phyloP scores from a whole-genome alignment of 257 asterid genomes.

The Petunia secreta region DNA sequence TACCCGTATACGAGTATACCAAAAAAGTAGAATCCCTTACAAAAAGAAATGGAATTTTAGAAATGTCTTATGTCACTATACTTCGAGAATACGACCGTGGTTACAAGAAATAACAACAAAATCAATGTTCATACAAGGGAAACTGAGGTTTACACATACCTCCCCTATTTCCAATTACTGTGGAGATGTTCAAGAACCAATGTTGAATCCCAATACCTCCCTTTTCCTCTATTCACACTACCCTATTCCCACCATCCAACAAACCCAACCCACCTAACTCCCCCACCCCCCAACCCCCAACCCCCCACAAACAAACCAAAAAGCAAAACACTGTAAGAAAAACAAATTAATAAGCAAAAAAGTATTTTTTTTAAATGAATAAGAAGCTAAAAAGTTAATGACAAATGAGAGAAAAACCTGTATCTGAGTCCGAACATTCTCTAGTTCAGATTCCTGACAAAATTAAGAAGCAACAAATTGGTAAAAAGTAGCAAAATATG shows the following conservation, averaged over 20 bases:
- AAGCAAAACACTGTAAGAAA: background rate
- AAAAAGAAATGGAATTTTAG: too few relatives aligned
- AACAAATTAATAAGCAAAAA: background rate
- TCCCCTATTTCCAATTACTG: conserved; percentile 16
- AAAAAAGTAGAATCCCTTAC: too few relatives aligned
- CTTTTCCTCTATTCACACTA: background rate
- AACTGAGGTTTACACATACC: background rate
- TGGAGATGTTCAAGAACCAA: conserved; percentile 10
- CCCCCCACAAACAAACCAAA: background rate
- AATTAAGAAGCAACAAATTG: conserved; percentile 22
- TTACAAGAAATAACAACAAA: conserved; percentile 13
- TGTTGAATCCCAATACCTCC: background rate
- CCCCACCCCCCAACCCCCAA: too few relatives aligned
- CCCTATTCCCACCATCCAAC: background rate
- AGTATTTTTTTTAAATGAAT: background rate
- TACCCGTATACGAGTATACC: too few relatives aligned
- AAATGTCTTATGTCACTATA: background rate
- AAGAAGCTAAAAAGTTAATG: background rate
- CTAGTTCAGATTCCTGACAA: conserved; percentile 90
- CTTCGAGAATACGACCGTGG: background rate
- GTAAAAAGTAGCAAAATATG: conserved; percentile 3
- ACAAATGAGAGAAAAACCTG: conserved; percentile 53
- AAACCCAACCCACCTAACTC: background rate
- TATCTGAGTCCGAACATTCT: conserved; percentile 79
- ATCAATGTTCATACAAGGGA: background rate